Conservation (phyloP, 106 monocot genomes). For the Dendrobium huoshanense region DNA sequence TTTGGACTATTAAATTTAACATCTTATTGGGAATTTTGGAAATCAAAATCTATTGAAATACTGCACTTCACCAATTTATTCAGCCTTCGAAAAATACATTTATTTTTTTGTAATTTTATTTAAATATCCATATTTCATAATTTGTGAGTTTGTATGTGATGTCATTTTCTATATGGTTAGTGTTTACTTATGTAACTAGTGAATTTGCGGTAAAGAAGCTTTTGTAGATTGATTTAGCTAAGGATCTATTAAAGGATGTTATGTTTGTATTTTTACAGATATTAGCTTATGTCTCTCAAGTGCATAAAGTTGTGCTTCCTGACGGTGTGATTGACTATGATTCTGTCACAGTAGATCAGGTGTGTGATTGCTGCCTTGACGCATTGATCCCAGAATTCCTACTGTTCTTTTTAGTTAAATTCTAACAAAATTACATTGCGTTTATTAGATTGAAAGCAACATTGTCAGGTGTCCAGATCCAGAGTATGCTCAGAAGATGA, state of each 20-base stretch:
- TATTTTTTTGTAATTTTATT: neutral
- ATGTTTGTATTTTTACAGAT: conserved; percentile 37
- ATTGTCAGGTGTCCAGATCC: conserved; percentile 96
- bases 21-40: neutral
- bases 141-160: neutral
- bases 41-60: neutral
- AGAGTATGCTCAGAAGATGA: conserved; percentile 95
- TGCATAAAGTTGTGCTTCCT: conserved; percentile 86
- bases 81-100: neutral
- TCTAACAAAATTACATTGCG: conserved; percentile 7
- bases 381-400: neutral
- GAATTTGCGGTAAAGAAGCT: neutral
- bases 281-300: conserved; percentile 95
- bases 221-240: neutral
- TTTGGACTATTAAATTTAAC: neutral
- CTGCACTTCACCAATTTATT: neutral
- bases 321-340: conserved; percentile 78
- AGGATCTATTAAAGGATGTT: conserved; percentile 2
- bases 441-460: conserved; percentile 83
- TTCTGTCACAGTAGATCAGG: conserved; percentile 74
- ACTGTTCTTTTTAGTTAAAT: neutral
- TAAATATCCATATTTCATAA: neutral
- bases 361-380: conserved; percentile 14
- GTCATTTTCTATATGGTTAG: neutral
- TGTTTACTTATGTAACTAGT: neutral